Conservation (phyloP, 2,329 filamentous ascomycete genomes). For the Penicillium janthinellum region DNA sequence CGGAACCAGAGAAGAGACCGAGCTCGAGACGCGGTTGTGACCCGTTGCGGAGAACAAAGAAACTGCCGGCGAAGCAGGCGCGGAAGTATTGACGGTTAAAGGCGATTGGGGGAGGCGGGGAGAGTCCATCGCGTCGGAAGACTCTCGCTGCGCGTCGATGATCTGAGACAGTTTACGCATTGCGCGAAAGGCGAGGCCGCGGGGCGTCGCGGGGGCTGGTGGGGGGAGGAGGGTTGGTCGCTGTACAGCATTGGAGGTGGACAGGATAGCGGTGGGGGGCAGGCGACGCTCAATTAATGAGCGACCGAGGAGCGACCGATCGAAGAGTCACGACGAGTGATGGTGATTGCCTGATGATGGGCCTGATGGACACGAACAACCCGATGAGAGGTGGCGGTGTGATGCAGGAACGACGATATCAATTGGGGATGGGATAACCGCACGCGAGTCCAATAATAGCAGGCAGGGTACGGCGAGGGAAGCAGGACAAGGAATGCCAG, state of each 20-base stretch:
- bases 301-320: slow-evolving; percentile 4
- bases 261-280: background rate
- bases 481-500: slow-evolving; percentile 11
- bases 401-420: slow-evolving; percentile 12
- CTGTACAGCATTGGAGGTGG: slow-evolving; percentile 20
- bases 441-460: background rate
- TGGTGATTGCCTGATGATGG: slow-evolving; percentile 5
- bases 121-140: slow-evolving; percentile 24
- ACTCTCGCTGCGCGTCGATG: slow-evolving; percentile 36
- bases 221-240: slow-evolving; percentile 18
- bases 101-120: slow-evolving; percentile 33
- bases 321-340: background rate
- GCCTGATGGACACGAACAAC: background rate
- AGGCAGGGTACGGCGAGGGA: background rate
- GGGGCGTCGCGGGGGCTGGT: slow-evolving; percentile 13
- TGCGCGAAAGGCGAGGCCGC: slow-evolving; percentile 13
- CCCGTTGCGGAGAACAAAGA: slow-evolving; percentile 45
- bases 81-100: slow-evolving; percentile 37
- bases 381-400: slow-evolving; percentile 18
- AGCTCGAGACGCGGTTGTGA: slow-evolving; percentile 59
- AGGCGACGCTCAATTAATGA: slow-evolving; percentile 12
- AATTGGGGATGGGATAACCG: background rate
- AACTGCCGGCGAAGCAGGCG: slow-evolving; percentile 42
- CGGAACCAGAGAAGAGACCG: slow-evolving; percentile 71
- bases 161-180: slow-evolving; percentile 42